phyloP scores from a whole-genome alignment of 768 basidiomycete genomes.

The Tricholoma sp. region DNA sequence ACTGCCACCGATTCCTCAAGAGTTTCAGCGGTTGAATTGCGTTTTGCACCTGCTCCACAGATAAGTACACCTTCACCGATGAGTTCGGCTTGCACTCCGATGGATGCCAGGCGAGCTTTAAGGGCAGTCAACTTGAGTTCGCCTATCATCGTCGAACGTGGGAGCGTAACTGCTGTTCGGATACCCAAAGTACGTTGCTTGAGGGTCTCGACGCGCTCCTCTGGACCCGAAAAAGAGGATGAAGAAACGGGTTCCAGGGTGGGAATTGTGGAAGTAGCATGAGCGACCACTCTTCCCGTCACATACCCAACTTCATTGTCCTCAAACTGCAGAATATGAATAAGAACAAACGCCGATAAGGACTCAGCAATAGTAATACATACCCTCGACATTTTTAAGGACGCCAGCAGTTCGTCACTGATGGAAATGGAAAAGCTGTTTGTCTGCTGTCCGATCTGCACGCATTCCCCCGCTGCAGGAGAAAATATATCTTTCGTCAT shows the following conservation, averaged over 20 bases:
- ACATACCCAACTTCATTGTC: slow-evolving; percentile 96
- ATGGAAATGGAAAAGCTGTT: slow-evolving; percentile 92
- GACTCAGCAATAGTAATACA: slow-evolving; percentile 22
- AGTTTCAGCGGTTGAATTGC: slow-evolving; percentile 33
- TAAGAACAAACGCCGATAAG: background rate
- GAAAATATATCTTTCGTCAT: slow-evolving; percentile 93
- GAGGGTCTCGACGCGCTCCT: slow-evolving; percentile 16
- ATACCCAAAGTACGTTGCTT: slow-evolving; percentile 51
- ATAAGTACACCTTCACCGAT: slow-evolving; percentile 96
- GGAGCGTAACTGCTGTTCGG: slow-evolving; percentile 62
- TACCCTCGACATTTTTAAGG: slow-evolving; percentile 84
- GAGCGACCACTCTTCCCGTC: slow-evolving; percentile 78
- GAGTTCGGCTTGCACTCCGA: slow-evolving; percentile 86
- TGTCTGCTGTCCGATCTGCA: slow-evolving; percentile 94
- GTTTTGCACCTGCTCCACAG: slow-evolving; percentile 62
- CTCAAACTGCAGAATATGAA: slow-evolving; percentile 63
- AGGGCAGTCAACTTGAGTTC: slow-evolving; percentile 90
- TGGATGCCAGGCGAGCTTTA: slow-evolving; percentile 68
- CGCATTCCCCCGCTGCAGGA: slow-evolving; percentile 65
- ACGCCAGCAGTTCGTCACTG: slow-evolving; percentile 78
- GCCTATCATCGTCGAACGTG: slow-evolving; percentile 94
- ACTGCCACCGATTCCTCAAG: slow-evolving; percentile 78
- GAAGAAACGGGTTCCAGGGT: slow-evolving; percentile 67
- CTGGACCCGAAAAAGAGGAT: slow-evolving; percentile 19
- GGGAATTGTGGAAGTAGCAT: slow-evolving; percentile 85